Evolutionary conservation across 306 rosid species (phyloP).

Genomic region (Amphicarpaea edgeworthii): DNA sequence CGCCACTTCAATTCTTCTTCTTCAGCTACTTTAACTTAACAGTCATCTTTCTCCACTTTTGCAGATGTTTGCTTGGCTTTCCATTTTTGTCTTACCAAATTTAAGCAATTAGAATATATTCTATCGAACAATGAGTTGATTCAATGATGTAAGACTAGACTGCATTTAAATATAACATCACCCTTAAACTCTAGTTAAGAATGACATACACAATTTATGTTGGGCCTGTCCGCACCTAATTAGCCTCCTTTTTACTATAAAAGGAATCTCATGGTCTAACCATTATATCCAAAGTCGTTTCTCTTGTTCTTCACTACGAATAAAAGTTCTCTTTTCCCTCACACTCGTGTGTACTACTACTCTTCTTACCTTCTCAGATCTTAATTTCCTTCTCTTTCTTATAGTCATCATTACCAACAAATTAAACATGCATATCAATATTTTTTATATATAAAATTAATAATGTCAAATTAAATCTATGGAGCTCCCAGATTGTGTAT

Average conservation of each 20-base stretch:
- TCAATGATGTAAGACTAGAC: too few relatives aligned
- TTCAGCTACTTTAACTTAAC: neutral
- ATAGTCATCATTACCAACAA: neutral
- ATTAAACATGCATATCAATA: neutral
- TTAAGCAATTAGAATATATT: neutral
- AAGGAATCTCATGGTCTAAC: neutral
- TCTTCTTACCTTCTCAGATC: neutral
- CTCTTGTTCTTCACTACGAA: slow-evolving; percentile 43
- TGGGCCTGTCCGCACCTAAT: neutral
- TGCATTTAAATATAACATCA: too few relatives aligned
- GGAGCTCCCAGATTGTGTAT: slow-evolving; percentile 82
- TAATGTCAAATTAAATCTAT: slow-evolving; percentile 57
- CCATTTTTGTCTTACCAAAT: slow-evolving; percentile 20
- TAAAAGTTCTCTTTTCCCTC: slow-evolving; percentile 15
- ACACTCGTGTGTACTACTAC: neutral
- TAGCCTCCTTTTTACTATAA: neutral
- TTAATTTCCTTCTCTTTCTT: neutral
- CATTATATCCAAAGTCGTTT: neutral
- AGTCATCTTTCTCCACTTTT: neutral
- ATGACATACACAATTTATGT: neutral
- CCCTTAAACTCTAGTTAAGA: too few relatives aligned
- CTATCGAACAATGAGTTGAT: too few relatives aligned
- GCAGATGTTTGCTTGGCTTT: neutral
- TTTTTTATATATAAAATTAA: neutral
- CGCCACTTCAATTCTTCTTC: neutral